Evolutionary conservation across 2,329 filamentous ascomycete species (phyloP).

Genomic region (Fusarium agapanthi): DNA sequence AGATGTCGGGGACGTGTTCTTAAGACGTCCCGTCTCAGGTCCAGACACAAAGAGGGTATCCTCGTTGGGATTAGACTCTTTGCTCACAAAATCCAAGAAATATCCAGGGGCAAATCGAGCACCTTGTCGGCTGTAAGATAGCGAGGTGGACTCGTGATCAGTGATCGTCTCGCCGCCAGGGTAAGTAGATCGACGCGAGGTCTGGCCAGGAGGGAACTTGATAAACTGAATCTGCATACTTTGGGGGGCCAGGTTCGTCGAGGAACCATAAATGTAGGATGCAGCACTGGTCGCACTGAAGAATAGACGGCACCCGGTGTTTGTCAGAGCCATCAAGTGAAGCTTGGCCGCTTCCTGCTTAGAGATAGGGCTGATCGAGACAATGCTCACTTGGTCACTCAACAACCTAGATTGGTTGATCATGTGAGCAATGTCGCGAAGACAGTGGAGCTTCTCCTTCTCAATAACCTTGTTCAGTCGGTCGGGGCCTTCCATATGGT

Average conservation of each 20-base stretch:
- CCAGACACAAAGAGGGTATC: constrained; percentile 85
- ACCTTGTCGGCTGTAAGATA: constrained; percentile 61
- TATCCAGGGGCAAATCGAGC: constrained; percentile 84
- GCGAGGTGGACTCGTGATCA: constrained; percentile 59
- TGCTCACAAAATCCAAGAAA: constrained; percentile 84
- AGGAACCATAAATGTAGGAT: constrained; percentile 69
- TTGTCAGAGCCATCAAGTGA: constrained; percentile 89
- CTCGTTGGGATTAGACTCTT: constrained; percentile 65
- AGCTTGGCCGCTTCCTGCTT: constrained; percentile 81
- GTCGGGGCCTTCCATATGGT: constrained; percentile 77
- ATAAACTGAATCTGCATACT: constrained; percentile 99
- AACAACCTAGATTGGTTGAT: constrained; percentile 78
- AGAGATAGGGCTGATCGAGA: constrained; percentile 86
- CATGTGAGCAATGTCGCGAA: constrained; percentile 85
- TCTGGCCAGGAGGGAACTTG: constrained; percentile 79
- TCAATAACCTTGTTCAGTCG: constrained; percentile 71
- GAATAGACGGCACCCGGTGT: constrained; percentile 90
- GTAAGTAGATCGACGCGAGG: constrained; percentile 44
- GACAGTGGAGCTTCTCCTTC: constrained; percentile 68
- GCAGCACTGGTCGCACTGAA: constrained; percentile 87
- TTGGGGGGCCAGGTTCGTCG: constrained; percentile 74
- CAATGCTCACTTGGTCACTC: constrained; percentile 74
- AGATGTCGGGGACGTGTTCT: constrained; percentile 62
- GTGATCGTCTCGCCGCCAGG: constrained; percentile 52
- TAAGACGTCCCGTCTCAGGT: constrained; percentile 88